These are phyloP conservation scores for Seiridium cupressi DNA, from an alignment of 2,329 filamentous ascomycete species.

Conservation along the genomic window DNA sequence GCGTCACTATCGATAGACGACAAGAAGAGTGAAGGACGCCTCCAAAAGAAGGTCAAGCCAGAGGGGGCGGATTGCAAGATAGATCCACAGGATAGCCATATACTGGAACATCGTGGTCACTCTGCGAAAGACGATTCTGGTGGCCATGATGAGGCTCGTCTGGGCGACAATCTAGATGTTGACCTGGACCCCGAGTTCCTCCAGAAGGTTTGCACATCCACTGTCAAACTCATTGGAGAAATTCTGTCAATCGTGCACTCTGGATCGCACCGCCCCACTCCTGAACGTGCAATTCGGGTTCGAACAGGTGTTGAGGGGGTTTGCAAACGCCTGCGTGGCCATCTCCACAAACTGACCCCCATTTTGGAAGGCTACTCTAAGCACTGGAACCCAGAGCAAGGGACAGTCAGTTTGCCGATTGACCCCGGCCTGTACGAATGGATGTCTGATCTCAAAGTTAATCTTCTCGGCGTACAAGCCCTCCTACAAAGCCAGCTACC, in stretches of 20 bases:
- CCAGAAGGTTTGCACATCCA: conserved; percentile 2
- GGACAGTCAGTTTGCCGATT: conserved; percentile 12
- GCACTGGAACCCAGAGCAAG: conserved; percentile 9
- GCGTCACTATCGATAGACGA: too few relatives aligned
- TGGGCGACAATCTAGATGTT: conserved; percentile 6
- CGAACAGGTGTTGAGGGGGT: neutral
- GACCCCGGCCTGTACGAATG: conserved; percentile 20
- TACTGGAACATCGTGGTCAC: neutral
- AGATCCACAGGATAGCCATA: too few relatives aligned
- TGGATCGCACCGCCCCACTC: neutral
- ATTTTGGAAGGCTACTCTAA: conserved; percentile 19
- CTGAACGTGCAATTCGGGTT: neutral
- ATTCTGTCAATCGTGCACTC: conserved; percentile 8
- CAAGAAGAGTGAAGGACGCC: too few relatives aligned
- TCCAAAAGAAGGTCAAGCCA: too few relatives aligned
- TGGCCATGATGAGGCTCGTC: neutral
- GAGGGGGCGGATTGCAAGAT: too few relatives aligned
- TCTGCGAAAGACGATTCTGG: neutral
- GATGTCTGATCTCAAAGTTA: conserved; percentile 15
- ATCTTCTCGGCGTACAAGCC: conserved; percentile 14
- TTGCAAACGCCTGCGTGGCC: conserved; percentile 11
- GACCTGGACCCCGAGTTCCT: conserved; percentile 9
- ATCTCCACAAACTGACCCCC: conserved; percentile 14
- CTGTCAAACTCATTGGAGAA: conserved; percentile 10
- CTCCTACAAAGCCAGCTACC: conserved; percentile 5